Base-by-base conservation (phyloP, 192 early-diverging fungal species). In the Rhizophagus clarus region DNA sequence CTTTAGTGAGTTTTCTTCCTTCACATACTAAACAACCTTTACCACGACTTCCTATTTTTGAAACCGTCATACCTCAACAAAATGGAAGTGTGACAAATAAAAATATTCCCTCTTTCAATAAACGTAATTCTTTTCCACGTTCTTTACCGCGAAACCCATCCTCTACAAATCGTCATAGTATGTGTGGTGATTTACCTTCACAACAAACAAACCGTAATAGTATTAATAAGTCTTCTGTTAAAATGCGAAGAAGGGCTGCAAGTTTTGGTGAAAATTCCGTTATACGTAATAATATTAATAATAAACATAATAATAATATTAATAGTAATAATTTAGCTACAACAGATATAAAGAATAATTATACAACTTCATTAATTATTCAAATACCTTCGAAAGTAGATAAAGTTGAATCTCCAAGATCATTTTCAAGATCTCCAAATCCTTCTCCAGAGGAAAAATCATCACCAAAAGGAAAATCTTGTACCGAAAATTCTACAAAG, bases 151-250 rank as follows among this genome's bases (percentile, higher is more conserved):
- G 69, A 31, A 24, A 75, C n/a, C 22, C n/a, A 24, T 32, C 51
- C 28, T 75, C 24, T 7, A 47, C 37, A 31, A 75, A 45, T 45
- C 74, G 74, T 17, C 74, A 75, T 61, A 75, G 74, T 49, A 34
- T 74, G 47, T 61, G 49, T 60, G 71, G 40, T 34, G 71, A 72
- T 24, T 15, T 73, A 6, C 71, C 42, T 26, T 17, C 32, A 45
- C 11, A 73, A 45, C 45, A 73, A 26, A 34, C n/a, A 34, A 34
- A 12, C n/a, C n/a, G 40, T 28, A 45, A 14, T 37, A 69, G 34
- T 37, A 69, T 2, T n/a, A 69, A 37, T 37, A 69, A 10, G 29
- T 56, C 49, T 20, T 14, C 49, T 56, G 11, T 11, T 45, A 31
- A 26, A 66, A 67, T 34, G 34, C 34, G 22, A 40, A 29, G 34